These are phyloP conservation scores for Chaetomium olivaceum DNA, from an alignment of 2,329 filamentous ascomycete species.

Conservation along the genomic window DNA sequence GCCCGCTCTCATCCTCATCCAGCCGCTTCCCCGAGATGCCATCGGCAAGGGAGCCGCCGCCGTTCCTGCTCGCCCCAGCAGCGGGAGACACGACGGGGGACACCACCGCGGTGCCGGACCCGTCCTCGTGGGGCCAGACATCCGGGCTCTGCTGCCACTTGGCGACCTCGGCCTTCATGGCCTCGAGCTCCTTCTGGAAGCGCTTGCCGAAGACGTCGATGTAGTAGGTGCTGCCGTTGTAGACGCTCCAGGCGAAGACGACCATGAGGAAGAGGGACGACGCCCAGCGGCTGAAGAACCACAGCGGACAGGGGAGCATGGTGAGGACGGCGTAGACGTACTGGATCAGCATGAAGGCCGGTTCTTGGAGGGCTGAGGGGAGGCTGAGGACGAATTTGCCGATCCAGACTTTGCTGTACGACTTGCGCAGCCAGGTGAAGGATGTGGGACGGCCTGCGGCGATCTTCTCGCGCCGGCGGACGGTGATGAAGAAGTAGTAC, in stretches of 20 bases:
- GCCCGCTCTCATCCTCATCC: slow-evolving; percentile 30
- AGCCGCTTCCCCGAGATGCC: slow-evolving; percentile 29
- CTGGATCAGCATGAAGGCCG: slow-evolving; percentile 94
- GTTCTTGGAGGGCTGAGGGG: slow-evolving; percentile 75
- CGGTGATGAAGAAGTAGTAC: slow-evolving; percentile 95
- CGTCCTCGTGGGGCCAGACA: slow-evolving; percentile 42
- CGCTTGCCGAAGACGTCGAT: slow-evolving; percentile 97
- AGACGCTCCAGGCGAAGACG: slow-evolving; percentile 93
- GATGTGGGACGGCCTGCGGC: slow-evolving; percentile 92
- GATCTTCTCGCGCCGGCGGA: slow-evolving; percentile 93
- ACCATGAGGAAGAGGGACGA: slow-evolving; percentile 73
- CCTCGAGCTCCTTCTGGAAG: slow-evolving; percentile 94
- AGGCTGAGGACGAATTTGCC: slow-evolving; percentile 81
- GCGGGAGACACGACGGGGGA: not conserved
- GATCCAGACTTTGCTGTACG: slow-evolving; percentile 86
- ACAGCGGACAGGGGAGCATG: slow-evolving; percentile 91
- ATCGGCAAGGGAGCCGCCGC: slow-evolving; percentile 21
- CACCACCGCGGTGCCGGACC: not conserved
- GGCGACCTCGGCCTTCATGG: slow-evolving; percentile 81
- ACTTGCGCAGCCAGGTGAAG: slow-evolving; percentile 93
- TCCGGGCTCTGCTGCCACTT: slow-evolving; percentile 76
- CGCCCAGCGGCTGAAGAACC: slow-evolving; percentile 87
- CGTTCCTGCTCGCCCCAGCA: not conserved
- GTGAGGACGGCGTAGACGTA: slow-evolving; percentile 88
- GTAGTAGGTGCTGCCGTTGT: slow-evolving; percentile 96